Conservation (phyloP, 148 eudicot genomes). For the Fallopia convolvulus region DNA sequence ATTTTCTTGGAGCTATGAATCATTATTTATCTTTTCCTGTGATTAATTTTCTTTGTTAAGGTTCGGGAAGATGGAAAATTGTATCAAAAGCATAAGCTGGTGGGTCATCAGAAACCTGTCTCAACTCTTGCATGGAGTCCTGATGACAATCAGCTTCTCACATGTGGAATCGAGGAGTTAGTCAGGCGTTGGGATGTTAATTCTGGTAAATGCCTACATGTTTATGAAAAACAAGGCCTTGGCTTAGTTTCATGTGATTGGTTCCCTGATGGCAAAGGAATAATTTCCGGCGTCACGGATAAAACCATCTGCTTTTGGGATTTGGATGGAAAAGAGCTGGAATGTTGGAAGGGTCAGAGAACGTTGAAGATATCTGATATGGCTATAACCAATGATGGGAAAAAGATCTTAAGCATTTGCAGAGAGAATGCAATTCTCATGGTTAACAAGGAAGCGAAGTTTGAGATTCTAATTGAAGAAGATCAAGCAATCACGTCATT, state of each 20-base stretch:
- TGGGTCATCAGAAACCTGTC: slow-evolving; percentile 70
- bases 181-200: slow-evolving; percentile 66
- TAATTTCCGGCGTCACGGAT: slow-evolving; percentile 55
- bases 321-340: slow-evolving; percentile 60
- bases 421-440: slow-evolving; percentile 41
- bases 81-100: slow-evolving; percentile 39
- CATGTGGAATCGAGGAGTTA: slow-evolving; percentile 67
- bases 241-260: slow-evolving; percentile 75
- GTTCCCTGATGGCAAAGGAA: slow-evolving; percentile 58
- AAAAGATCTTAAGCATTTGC: slow-evolving; percentile 53
- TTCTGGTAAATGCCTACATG: slow-evolving; percentile 65
- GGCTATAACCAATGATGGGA: slow-evolving; percentile 52
- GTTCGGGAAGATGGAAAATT: slow-evolving; percentile 37
- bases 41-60: slow-evolving; percentile 17
- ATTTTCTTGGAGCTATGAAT: background rate
- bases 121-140: slow-evolving; percentile 65
- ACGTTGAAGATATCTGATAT: slow-evolving; percentile 56
- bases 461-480: slow-evolving; percentile 59
- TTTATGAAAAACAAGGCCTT: slow-evolving; percentile 51
- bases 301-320: slow-evolving; percentile 80
- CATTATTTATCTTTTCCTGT: background rate
- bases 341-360: slow-evolving; percentile 64
- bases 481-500: slow-evolving; percentile 69
- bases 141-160: slow-evolving; percentile 67
- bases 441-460: slow-evolving; percentile 47